Evolutionary conservation across 164 flowering plant species (phyloP).

Genomic region (Umbilicus rupestris): DNA sequence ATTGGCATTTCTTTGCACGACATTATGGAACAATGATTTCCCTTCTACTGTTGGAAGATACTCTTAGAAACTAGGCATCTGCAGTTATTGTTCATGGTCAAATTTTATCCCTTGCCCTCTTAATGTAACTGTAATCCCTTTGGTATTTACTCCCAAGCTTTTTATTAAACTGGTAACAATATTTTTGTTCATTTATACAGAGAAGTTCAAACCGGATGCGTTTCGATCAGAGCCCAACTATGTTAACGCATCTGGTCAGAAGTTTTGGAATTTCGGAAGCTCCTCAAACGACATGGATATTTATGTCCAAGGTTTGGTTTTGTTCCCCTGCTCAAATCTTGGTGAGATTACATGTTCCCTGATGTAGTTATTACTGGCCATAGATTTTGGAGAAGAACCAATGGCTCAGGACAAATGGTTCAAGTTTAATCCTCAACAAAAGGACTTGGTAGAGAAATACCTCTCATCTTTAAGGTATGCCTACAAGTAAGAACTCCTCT

Average conservation of each 20-base stretch:
- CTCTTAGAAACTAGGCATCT: too few species aligned
- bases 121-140: too few species aligned
- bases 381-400: constrained; percentile 25
- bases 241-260: constrained; percentile 12
- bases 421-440: constrained; percentile 20
- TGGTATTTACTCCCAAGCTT: neutral
- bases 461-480: constrained; percentile 26
- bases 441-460: constrained; percentile 17
- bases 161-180: neutral
- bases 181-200: neutral
- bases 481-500: neutral
- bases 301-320: constrained; percentile 15
- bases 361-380: neutral
- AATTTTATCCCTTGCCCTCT: neutral
- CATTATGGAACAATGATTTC: neutral
- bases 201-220: constrained; percentile 11
- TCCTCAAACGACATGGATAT: constrained; percentile 11
- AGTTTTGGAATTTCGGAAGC: constrained; percentile 16
- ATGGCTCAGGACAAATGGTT: constrained; percentile 30
- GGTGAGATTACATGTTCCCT: neutral
- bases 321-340: neutral
- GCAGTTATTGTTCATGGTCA: too few species aligned
- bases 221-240: constrained; percentile 15
- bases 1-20: neutral
- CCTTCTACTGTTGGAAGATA: too few species aligned